Base-by-base conservation (phyloP, 2,329 filamentous ascomycete genomes). In the Lasiodiplodia sp. region DNA sequence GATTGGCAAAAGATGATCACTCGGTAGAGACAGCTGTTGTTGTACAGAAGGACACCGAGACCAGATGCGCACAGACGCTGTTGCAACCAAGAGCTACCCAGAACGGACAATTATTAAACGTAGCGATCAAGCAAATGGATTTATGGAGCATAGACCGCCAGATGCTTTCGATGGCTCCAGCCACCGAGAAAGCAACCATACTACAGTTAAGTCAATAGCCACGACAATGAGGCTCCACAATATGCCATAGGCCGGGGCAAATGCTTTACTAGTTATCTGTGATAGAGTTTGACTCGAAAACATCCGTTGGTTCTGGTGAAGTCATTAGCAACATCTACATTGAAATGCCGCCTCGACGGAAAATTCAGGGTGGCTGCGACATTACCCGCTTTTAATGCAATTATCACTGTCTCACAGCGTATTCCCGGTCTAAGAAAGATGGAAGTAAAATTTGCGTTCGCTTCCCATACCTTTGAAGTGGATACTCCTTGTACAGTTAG, bases 1-100 rank as follows among this genome's bases (percentile, higher is more conserved):
- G 69, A 12, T 53, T 72, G 34, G 69, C n/a, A 56, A 2, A 71
- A 62, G 37, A 55, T 69, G 68, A 72, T 72, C 3, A 69, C 71
- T 18, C 60, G 68, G 8, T 66, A 69, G 10, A 70, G 71, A 11
- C 71, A 72, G 37, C 7, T 72, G 6, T 49, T 72, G 3, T 28
- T 52, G n/a, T 72, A 71, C 21, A 60, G 67, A 21, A 53, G 66
- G 23, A 51, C n/a, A 69, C 55, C 57, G 57, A 12, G 44, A 67
- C 2, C 69, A 55, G 16, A 53, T 71, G 6, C 55, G 66, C 37
- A 60, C 67, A n/a, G 25, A 38, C 4, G 23, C 40, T 25, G 34
- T 31, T 37, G 34, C 40, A 16, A n/a, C 38, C 18, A 44, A 18
- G 16, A 44, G 40, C 40, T 44, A 44, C 40, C 1, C 40, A 18